Percentiles rank a stretch among this genome's conserved stretches.
Conservation (phyloP, 1,139 yeast genomes). For the Casaregolazyma lundiana region DNA sequence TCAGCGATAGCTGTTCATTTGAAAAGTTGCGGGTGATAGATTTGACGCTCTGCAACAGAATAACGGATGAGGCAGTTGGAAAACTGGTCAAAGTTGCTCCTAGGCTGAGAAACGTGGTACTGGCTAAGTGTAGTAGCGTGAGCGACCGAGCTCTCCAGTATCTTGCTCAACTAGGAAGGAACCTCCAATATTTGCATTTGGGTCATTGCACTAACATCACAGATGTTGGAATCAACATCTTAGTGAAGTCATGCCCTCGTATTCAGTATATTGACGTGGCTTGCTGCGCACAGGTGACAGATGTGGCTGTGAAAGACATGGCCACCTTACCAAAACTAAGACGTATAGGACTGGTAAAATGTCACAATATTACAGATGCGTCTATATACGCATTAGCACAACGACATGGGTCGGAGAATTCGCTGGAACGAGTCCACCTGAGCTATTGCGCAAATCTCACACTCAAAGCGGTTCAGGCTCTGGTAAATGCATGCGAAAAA, state of each 20-base stretch:
- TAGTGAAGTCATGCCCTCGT: conserved; percentile 76
- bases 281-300: conserved; percentile 86
- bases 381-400: conserved; percentile 78
- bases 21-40: conserved; percentile 72
- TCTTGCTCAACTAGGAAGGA: conserved; percentile 68
- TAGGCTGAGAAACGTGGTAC: conserved; percentile 74
- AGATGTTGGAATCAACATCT: conserved; percentile 74
- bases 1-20: conserved; percentile 25
- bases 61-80: conserved; percentile 76
- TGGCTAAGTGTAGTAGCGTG: conserved; percentile 83
- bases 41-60: conserved; percentile 75
- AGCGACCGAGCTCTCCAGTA: conserved; percentile 79
- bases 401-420: conserved; percentile 61
- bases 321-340: conserved; percentile 75
- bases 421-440: conserved; percentile 85
- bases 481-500: conserved; percentile 77
- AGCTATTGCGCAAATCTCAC: conserved; percentile 85
- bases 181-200: conserved; percentile 82
- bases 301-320: conserved; percentile 73
- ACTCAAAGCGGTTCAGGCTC: conserved; percentile 38
- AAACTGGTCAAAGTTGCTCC: conserved; percentile 75
- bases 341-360: conserved; percentile 90
- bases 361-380: conserved; percentile 80
- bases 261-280: conserved; percentile 93
- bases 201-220: conserved; percentile 93